phyloP scores from a whole-genome alignment of 2,329 filamentous ascomycete genomes.

The Paraphaeosphaeria minitans region DNA sequence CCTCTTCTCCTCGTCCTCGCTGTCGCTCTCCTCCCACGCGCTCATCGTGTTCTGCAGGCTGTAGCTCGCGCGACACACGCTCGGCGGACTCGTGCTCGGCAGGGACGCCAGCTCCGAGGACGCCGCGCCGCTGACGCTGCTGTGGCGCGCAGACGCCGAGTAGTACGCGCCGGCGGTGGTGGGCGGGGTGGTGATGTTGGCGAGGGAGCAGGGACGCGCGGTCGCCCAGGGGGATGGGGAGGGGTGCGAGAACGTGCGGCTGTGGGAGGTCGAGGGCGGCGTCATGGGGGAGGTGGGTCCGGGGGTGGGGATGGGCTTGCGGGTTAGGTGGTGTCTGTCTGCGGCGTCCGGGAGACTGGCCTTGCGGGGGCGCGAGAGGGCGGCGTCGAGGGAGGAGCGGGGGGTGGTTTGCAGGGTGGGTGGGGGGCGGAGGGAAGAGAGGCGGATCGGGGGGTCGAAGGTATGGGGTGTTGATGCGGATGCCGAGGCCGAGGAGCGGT shows the following conservation, averaged over 20 bases:
- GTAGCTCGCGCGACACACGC: slow-evolving; percentile 29
- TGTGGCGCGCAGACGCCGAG: slow-evolving; percentile 24
- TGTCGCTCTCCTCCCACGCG: slow-evolving; percentile 47
- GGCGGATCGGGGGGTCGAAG: slow-evolving; percentile 34
- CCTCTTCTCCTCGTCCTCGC: slow-evolving; percentile 37
- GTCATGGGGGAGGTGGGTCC: slow-evolving; percentile 26
- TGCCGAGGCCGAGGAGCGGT: slow-evolving; percentile 21
- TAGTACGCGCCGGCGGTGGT: slow-evolving; percentile 8
- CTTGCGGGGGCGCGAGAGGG: slow-evolving; percentile 26
- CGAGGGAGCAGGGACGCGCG: slow-evolving; percentile 29
- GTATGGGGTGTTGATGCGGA: slow-evolving; percentile 22
- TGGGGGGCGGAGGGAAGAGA: slow-evolving; percentile 37
- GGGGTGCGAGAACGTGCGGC: slow-evolving; percentile 23
- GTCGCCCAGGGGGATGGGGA: slow-evolving; percentile 12
- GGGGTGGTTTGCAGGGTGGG: slow-evolving; percentile 16
- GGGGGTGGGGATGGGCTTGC: slow-evolving; percentile 23
- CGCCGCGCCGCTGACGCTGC: slow-evolving; percentile 24
- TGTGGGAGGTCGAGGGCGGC: slow-evolving; percentile 26
- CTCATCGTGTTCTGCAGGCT: slow-evolving; percentile 35
- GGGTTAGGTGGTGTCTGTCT: slow-evolving; percentile 35
- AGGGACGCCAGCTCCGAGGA: slow-evolving; percentile 36
- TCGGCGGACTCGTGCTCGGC: slow-evolving; percentile 25
- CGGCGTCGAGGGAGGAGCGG: slow-evolving; percentile 12
- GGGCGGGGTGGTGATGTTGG: slow-evolving; percentile 31
- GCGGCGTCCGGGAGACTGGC: slow-evolving; percentile 37